Conservation (phyloP, 169 alveolate species). For the Plasmodium gonderi region DNA sequence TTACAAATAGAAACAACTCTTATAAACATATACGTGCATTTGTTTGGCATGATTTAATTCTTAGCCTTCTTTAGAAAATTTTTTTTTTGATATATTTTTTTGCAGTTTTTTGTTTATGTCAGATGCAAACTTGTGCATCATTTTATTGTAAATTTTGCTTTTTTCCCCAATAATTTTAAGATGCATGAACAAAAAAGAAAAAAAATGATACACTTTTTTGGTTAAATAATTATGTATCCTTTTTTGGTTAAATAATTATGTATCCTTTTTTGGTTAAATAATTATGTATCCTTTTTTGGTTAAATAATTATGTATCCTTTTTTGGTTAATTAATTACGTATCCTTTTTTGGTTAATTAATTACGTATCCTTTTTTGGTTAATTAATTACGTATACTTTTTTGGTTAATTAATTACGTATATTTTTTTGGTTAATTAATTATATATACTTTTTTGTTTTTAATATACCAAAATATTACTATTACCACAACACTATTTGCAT, state of each 20-base stretch:
- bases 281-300: neutral
- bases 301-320: neutral
- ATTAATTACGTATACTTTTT: neutral
- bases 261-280: neutral
- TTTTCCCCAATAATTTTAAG: neutral
- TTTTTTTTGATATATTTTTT: neutral
- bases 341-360: neutral
- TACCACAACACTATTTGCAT: neutral
- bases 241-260: neutral
- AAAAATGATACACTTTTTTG: neutral
- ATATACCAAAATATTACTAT: neutral
- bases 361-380: neutral
- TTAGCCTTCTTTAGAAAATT: neutral
- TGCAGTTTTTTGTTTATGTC: neutral
- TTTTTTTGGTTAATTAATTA: neutral
- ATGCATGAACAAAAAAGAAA: neutral
- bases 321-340: neutral
- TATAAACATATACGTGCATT: neutral
- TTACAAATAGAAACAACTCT: neutral
- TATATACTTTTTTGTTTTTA: neutral
- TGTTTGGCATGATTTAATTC: conserved; percentile 1
- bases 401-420: neutral
- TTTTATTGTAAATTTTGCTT: neutral
- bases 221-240: neutral
- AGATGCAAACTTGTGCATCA: conserved; percentile 7